These are phyloP conservation scores for Perkinsus marinus DNA, from an alignment of 169 alveolate genomes.

Conservation along the genomic window DNA sequence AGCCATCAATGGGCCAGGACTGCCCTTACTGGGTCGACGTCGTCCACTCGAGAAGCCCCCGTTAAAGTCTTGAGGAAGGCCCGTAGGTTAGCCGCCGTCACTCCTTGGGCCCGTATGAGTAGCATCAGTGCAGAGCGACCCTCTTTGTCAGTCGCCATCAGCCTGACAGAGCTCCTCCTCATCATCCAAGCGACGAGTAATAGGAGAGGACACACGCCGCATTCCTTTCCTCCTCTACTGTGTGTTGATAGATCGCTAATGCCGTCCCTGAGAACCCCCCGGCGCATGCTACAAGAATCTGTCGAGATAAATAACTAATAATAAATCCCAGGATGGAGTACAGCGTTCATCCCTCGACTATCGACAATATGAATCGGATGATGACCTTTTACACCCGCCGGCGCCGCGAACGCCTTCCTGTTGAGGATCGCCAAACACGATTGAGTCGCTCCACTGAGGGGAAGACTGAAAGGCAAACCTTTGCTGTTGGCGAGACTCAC, in stretches of 20 bases:
- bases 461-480: no score
- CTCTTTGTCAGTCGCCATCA: background rate
- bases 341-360: background rate
- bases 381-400: background rate
- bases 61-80: background rate
- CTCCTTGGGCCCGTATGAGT: background rate
- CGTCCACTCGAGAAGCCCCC: background rate
- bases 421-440: no score
- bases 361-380: background rate
- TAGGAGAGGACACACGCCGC: background rate
- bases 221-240: background rate
- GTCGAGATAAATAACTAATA: background rate
- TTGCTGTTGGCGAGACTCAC: no score
- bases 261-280: background rate
- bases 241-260: background rate
- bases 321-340: background rate
- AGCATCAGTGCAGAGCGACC: background rate
- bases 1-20: background rate
- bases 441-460: no score
- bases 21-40: background rate
- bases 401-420: no score
- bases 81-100: background rate
- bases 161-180: background rate
- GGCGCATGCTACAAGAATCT: background rate
- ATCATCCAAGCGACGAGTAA: background rate